Conservation (phyloP, 1,284 basidiomycete species). For the Sporisorium graminicola region DNA sequence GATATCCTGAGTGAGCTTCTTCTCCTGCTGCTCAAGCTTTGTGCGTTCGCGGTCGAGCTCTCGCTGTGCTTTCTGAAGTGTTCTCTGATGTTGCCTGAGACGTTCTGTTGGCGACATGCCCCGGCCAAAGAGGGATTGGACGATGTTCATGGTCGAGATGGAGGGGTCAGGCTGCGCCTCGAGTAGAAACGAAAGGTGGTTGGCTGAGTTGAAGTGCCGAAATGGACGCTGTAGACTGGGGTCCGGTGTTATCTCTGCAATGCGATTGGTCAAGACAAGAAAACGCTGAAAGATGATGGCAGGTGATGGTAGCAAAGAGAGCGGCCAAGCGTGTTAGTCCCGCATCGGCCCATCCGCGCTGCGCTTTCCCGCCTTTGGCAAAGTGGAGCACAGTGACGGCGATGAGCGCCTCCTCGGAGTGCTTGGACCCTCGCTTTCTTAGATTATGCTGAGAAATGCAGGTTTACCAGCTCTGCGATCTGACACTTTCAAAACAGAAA, state of each 20-base stretch:
- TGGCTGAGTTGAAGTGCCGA: background rate
- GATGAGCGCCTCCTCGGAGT: background rate
- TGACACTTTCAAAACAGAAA: background rate
- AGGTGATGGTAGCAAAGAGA: background rate
- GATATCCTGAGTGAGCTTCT: constrained; percentile 79
- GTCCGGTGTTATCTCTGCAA: background rate
- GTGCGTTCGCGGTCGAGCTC: constrained; percentile 94
- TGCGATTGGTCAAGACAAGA: background rate
- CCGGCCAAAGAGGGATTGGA: constrained; percentile 79
- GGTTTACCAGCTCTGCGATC: background rate
- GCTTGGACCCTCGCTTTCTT: background rate
- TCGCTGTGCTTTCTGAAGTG: constrained; percentile 93
- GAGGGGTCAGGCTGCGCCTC: no score
- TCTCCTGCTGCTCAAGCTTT: constrained; percentile 88
- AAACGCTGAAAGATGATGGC: background rate
- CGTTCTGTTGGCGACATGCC: constrained; percentile 95
- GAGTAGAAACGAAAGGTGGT: background rate
- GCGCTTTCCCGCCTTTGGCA: background rate
- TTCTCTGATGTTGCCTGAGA: constrained; percentile 93
- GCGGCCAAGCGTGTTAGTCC: no score
- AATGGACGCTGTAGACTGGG: background rate
- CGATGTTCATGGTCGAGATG: constrained; percentile 41
- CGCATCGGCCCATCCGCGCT: background rate
- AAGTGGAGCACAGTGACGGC: background rate
- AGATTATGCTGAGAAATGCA: background rate